phyloP scores from a whole-genome alignment of 2,329 filamentous ascomycete species.

The Trichoderma lentiforme region DNA sequence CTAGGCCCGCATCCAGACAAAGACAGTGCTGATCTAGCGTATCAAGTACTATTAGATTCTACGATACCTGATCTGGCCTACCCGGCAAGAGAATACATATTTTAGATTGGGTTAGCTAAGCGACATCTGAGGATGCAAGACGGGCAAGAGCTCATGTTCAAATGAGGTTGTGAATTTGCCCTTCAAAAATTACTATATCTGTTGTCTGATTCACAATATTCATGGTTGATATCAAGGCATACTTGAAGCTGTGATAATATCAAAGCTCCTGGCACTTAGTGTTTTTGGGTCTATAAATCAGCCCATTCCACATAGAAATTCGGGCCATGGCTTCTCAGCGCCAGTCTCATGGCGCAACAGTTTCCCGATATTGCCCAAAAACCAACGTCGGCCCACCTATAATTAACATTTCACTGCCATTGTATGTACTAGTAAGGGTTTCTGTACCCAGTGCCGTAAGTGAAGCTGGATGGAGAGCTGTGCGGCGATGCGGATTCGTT shows the following conservation, averaged over 20 bases:
- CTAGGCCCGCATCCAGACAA: not conserved
- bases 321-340: not conserved
- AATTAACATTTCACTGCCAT: not conserved
- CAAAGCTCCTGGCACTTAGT: not conserved
- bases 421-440: not conserved
- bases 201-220: not conserved
- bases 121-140: not conserved
- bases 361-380: not conserved
- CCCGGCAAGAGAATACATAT: not conserved
- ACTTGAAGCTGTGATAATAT: not conserved
- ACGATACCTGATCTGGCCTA: not conserved
- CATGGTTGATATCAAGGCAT: not conserved
- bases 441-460: not conserved
- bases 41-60: not conserved
- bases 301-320: not conserved
- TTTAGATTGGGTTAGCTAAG: not conserved
- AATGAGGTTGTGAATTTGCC: not conserved
- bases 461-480: not conserved
- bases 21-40: not conserved
- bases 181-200: not conserved
- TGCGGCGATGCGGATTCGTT: not conserved
- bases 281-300: not conserved
- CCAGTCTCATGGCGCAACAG: not conserved
- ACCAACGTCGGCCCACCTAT: not conserved
- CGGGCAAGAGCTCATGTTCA: no score